Conservation (phyloP, 768 basidiomycete species). For the Dictyophora rubrovolvata region DNA sequence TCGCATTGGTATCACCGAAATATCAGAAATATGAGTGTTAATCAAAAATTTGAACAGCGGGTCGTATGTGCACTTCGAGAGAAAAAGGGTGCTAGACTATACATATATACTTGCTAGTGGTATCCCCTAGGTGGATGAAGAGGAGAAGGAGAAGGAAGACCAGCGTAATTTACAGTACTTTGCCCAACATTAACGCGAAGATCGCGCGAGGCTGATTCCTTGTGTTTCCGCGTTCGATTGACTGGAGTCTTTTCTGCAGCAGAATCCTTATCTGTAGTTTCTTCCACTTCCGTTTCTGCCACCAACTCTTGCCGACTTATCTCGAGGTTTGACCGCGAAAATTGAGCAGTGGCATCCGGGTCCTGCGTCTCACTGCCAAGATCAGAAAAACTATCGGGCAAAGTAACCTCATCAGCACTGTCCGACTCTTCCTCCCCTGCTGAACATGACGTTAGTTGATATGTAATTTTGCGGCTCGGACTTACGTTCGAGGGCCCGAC, state of each 20-base stretch:
- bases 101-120: no score
- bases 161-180: background rate
- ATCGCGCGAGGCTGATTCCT: background rate
- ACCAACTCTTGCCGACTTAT: background rate
- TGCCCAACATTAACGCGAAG: background rate
- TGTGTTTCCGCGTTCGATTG: background rate
- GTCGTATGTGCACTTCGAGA: background rate
- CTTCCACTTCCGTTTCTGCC: background rate
- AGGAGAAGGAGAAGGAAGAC: background rate
- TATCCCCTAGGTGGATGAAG: no score
- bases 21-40: background rate
- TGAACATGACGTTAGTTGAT: conserved; percentile 9
- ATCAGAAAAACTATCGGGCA: conserved; percentile 32
- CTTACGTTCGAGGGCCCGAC: conserved; percentile 58
- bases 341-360: conserved; percentile 6
- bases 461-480: conserved; percentile 11
- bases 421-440: conserved; percentile 55
- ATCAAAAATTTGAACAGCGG: background rate
- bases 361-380: conserved; percentile 10
- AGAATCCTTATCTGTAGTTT: conserved; percentile 32
- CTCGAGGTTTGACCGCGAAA: background rate
- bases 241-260: conserved; percentile 12
- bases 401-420: conserved; percentile 49
- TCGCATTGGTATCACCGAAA: background rate
- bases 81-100: background rate